Percentiles rank a stretch among this genome's conserved stretches.
Conservation (phyloP, 2,329 filamentous ascomycete genomes). For the Fusarium coffeatum region DNA sequence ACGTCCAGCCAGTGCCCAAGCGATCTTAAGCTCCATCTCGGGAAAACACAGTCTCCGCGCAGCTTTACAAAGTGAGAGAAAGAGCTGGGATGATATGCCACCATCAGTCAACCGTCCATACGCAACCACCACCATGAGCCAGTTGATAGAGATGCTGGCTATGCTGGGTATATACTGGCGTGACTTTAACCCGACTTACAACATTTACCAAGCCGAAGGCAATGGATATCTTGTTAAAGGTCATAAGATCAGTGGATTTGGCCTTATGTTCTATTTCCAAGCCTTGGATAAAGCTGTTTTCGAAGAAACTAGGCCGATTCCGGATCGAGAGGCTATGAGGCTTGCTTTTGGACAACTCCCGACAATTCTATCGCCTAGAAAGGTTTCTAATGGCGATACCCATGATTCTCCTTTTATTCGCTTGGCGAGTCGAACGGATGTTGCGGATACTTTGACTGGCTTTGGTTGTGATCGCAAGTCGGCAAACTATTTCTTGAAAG, state of each 20-base stretch:
- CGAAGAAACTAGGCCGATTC: slow-evolving; percentile 1
- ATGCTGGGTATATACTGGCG: slow-evolving; percentile 26
- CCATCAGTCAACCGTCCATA: slow-evolving; percentile 12
- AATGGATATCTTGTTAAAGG: slow-evolving; percentile 20
- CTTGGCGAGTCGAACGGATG: neutral
- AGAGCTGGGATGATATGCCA: slow-evolving; percentile 29
- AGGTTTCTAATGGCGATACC: rapidly evolving
- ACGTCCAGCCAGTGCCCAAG: slow-evolving; percentile 3
- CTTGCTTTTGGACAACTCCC: slow-evolving; percentile 23
- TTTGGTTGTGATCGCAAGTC: slow-evolving; percentile 18
- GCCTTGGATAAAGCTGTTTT: slow-evolving; percentile 18
- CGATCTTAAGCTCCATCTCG: slow-evolving; percentile 16
- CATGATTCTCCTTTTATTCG: neutral
- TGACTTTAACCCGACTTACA: slow-evolving; percentile 11
- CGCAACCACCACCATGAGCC: slow-evolving; percentile 18
- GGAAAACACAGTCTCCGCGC: slow-evolving; percentile 6
- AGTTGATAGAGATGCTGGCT: slow-evolving; percentile 23
- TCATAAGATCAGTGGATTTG: slow-evolving; percentile 13
- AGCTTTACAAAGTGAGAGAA: slow-evolving; percentile 11
- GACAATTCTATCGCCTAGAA: neutral
- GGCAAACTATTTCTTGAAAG: slow-evolving; percentile 9
- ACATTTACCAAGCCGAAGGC: slow-evolving; percentile 17
- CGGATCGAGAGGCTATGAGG: neutral
- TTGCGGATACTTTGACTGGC: neutral
- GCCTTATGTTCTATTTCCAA: slow-evolving; percentile 19